Evolutionary conservation across 352 stramenopile genomes (phyloP).

Genomic region (Pythium aristosporum): DNA sequence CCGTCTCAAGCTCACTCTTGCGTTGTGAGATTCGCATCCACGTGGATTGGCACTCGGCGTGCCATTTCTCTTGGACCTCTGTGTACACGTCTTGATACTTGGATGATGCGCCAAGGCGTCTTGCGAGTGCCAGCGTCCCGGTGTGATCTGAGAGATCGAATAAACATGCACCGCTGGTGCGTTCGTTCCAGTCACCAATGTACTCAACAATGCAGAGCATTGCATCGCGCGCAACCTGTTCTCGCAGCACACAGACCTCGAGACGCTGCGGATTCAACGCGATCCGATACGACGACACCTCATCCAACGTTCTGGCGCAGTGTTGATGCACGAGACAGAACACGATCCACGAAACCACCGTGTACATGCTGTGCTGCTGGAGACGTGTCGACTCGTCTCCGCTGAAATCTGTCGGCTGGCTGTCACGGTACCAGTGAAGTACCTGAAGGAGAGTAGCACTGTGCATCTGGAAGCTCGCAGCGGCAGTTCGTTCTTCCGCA

Average conservation of each 20-base stretch:
- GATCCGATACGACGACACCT: background rate
- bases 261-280: slow-evolving; percentile 5
- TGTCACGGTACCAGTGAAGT: background rate
- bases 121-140: background rate
- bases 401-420: background rate
- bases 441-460: background rate
- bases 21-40: background rate
- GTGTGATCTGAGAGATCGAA: slow-evolving; percentile 4
- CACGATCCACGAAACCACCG: slow-evolving; percentile 2
- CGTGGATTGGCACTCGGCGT: background rate
- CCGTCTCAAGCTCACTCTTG: background rate
- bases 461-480: too few species aligned
- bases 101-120: background rate
- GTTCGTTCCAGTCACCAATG: slow-evolving; percentile 13
- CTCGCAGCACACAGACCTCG: slow-evolving; percentile 6
- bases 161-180: background rate
- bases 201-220: slow-evolving; percentile 1
- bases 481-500: too few species aligned
- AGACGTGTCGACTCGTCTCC: slow-evolving; percentile 5
- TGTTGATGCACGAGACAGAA: slow-evolving; percentile 5
- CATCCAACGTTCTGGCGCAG: background rate
- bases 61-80: slow-evolving; percentile 4
- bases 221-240: slow-evolving; percentile 1
- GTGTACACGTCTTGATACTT: background rate
- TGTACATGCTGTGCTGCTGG: slow-evolving; percentile 3